phyloP scores from a whole-genome alignment of 495 filamentous ascomycete genomes.

The Podospora pseudocomata region DNA sequence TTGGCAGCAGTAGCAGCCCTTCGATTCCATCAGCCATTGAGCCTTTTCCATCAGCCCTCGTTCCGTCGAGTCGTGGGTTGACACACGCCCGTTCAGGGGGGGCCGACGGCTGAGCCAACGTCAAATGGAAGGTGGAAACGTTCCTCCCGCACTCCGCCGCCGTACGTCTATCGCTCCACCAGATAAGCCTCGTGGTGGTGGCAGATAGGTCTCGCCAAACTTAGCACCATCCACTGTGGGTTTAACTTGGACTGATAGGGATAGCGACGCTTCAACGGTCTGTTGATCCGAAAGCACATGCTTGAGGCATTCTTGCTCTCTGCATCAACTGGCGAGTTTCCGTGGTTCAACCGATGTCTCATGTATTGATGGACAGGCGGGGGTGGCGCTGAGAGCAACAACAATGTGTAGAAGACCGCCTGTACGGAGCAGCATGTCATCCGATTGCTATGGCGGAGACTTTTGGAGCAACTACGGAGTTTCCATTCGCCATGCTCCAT shows the following conservation, averaged over 20 bases:
- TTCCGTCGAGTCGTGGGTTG: not conserved
- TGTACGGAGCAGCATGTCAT: too few relatives aligned
- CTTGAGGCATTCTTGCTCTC: not conserved
- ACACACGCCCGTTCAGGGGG: not conserved
- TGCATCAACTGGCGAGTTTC: not conserved
- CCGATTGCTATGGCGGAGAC: too few relatives aligned
- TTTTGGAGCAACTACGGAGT: too few relatives aligned
- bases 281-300: not conserved
- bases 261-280: not conserved
- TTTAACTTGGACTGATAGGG: not conserved
- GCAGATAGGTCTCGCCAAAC: not conserved
- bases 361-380: not conserved
- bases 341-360: not conserved
- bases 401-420: not conserved
- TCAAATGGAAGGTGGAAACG: not conserved
- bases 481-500: too few relatives aligned
- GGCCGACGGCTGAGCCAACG: not conserved
- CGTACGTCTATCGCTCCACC: not conserved
- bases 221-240: constrained; percentile 4
- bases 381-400: not conserved
- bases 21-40: not conserved
- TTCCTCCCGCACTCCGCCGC: not conserved
- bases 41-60: not conserved
- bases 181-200: constrained; percentile 1
- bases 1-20: not conserved